Percentiles rank a stretch among this genome's conserved stretches.
phyloP scores from a whole-genome alignment of 148 eudicot species.

The Rhododendron kiyosumense region DNA sequence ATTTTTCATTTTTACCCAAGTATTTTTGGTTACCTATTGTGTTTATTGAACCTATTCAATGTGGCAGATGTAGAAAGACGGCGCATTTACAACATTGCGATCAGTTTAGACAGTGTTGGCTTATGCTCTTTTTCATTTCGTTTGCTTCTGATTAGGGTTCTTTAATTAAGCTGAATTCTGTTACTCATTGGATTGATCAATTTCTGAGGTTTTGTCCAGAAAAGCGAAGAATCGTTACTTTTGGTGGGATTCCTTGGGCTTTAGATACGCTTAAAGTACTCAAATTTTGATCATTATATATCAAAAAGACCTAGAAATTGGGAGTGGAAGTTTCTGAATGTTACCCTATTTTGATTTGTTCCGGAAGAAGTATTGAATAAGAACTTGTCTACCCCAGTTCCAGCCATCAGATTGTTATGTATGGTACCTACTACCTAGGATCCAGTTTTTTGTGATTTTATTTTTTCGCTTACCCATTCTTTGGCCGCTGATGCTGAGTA shows the following conservation, averaged over 20 bases:
- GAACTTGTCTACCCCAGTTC: constrained; percentile 28
- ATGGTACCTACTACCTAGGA: neutral
- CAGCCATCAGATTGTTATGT: constrained; percentile 25
- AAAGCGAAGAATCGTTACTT: constrained; percentile 71
- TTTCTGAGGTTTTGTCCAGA: constrained; percentile 45
- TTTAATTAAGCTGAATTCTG: too few species aligned
- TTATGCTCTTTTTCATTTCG: constrained; percentile 24
- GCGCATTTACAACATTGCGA: constrained; percentile 55
- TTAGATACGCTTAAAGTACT: constrained; percentile 48
- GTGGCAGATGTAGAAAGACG: constrained; percentile 74
- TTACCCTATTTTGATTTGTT: neutral
- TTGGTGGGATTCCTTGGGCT: too few species aligned
- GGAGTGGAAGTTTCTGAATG: neutral
- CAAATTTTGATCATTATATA: neutral
- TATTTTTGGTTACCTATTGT: neutral
- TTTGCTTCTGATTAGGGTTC: neutral
- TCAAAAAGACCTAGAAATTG: neutral
- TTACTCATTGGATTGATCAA: neutral
- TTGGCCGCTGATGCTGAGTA: neutral
- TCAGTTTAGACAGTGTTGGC: constrained; percentile 79
- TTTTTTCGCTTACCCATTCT: neutral
- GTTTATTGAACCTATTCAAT: neutral
- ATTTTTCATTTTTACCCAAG: too few species aligned
- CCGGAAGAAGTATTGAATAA: constrained; percentile 40
- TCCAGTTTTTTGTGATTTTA: neutral